These are phyloP conservation scores for Solanum medicagineum DNA, from an alignment of 257 asterid genomes.

Conservation along the genomic window DNA sequence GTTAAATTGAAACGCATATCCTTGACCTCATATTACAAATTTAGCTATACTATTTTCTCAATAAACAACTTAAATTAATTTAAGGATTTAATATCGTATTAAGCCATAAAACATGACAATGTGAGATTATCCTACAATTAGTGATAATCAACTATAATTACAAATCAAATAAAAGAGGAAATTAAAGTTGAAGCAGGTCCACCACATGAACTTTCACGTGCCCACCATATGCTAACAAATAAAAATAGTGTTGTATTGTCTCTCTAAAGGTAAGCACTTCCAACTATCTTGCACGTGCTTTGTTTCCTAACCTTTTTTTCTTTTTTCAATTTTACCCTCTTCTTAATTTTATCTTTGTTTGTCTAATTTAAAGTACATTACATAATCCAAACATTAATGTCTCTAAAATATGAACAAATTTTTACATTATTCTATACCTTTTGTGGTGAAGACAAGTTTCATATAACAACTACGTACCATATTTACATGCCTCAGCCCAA, in stretches of 20 bases:
- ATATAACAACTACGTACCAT: not conserved
- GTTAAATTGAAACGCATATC: not conserved
- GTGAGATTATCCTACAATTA: not conserved
- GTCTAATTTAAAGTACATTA: not conserved
- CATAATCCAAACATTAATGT: not conserved
- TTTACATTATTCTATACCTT: not conserved
- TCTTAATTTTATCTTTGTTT: not conserved
- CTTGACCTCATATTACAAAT: not conserved
- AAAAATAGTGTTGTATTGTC: not conserved
- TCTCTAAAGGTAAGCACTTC: not conserved
- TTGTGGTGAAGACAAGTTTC: not conserved
- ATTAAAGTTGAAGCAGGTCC: not conserved
- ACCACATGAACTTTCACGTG: not conserved
- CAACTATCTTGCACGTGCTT: not conserved
- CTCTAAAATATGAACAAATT: not conserved
- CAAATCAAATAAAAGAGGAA: not conserved
- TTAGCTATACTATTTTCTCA: not conserved
- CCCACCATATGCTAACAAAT: not conserved
- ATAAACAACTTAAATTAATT: not conserved
- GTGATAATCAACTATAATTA: not conserved
- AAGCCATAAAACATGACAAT: not conserved
- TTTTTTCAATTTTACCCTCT: not conserved
- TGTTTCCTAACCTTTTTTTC: not conserved
- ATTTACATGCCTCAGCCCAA: not conserved
- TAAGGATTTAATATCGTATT: not conserved